These are phyloP conservation scores for Skeletonema marinoi DNA, from an alignment of 108 stramenopile genomes.

Conservation along the genomic window DNA sequence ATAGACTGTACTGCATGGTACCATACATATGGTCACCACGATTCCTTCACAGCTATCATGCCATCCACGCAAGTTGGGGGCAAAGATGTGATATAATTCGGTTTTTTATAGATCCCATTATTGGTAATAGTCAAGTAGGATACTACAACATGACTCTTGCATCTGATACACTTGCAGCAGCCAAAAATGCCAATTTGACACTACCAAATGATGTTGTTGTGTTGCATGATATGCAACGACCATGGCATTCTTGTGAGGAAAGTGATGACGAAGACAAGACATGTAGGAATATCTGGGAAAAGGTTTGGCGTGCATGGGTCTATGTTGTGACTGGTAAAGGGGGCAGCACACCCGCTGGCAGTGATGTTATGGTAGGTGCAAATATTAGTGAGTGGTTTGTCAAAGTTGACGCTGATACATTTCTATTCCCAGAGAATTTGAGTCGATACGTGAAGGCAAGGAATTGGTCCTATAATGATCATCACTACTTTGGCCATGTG, in stretches of 20 bases:
- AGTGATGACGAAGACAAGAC: conserved; percentile 14
- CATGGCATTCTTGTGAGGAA: conserved; percentile 27
- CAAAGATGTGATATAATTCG: conserved; percentile 36
- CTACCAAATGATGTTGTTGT: conserved; percentile 37
- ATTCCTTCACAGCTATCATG: conserved; percentile 21
- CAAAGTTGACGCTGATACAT: conserved; percentile 47
- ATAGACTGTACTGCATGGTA: conserved; percentile 39
- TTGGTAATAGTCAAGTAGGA: conserved; percentile 27
- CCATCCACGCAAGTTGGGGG: conserved; percentile 30
- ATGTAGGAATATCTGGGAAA: conserved; percentile 45
- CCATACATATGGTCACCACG: conserved; percentile 40
- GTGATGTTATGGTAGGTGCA: conserved; percentile 4
- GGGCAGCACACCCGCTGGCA: not conserved
- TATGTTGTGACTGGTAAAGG: conserved; percentile 24
- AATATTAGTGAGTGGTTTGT: conserved; percentile 42
- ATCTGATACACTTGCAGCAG: conserved; percentile 7
- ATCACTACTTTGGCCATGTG: conserved; percentile 48
- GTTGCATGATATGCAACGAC: conserved; percentile 35
- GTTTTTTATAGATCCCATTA: conserved; percentile 44
- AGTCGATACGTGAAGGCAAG: conserved; percentile 19
- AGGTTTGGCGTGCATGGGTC: conserved; percentile 37
- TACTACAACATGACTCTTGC: conserved; percentile 34
- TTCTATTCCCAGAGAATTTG: conserved; percentile 40
- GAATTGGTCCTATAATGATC: conserved; percentile 29
- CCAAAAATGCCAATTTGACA: conserved; percentile 19